Conservation (phyloP, 75 land plant genomes). For the Gnetum montanum region DNA sequence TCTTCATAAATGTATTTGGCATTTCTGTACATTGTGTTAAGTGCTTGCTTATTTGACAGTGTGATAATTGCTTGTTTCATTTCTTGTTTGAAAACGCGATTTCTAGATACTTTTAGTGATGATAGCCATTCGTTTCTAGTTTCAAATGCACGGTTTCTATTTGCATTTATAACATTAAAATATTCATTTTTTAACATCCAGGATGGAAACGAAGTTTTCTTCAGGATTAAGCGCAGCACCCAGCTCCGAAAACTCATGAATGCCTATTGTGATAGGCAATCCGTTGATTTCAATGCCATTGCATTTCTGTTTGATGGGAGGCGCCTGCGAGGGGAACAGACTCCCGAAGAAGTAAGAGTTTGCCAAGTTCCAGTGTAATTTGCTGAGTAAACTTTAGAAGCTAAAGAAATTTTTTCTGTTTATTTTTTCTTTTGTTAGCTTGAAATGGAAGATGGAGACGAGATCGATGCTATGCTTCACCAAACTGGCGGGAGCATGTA, state of each 20-base stretch:
- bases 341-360: slow-evolving; percentile 64
- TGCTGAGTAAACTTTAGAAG: neutral
- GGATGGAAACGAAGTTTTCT: slow-evolving; percentile 96
- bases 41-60: too few relatives aligned
- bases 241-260: slow-evolving; percentile 86
- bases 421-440: slow-evolving; percentile 22
- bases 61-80: too few relatives aligned
- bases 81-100: too few relatives aligned
- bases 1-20: too few relatives aligned
- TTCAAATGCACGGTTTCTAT: neutral
- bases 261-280: slow-evolving; percentile 87
- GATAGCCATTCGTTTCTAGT: neutral
- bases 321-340: slow-evolving; percentile 81
- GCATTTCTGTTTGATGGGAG: slow-evolving; percentile 93
- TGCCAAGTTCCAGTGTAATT: neutral
- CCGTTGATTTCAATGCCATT: slow-evolving; percentile 63
- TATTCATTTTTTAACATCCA: slow-evolving; percentile 2
- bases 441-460: slow-evolving; percentile 76
- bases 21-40: too few relatives aligned
- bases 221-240: slow-evolving; percentile 80
- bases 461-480: slow-evolving; percentile 77
- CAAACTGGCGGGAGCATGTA: slow-evolving; percentile 66
- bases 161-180: neutral
- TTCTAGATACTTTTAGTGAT: too few relatives aligned
- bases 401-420: neutral